Evolutionary conservation across 2,329 filamentous ascomycete species (phyloP).

Genomic region (Phaeosphaeriaceae sp.): DNA sequence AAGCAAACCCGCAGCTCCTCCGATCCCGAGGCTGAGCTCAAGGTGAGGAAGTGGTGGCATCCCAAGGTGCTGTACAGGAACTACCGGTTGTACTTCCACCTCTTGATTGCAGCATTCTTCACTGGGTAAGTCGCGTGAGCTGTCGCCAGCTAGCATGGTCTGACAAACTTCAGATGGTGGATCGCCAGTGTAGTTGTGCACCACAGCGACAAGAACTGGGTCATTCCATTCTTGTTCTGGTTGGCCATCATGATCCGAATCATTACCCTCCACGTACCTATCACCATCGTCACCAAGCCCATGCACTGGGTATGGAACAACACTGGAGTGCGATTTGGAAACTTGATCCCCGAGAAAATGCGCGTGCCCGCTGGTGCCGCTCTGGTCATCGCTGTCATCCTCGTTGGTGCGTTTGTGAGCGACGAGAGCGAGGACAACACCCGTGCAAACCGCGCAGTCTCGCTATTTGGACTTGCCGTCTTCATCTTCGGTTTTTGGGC

Average conservation of each 20-base stretch:
- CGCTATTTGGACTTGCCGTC: conserved; percentile 77
- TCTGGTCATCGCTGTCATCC: conserved; percentile 72
- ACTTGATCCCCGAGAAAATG: conserved; percentile 70
- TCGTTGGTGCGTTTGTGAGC: conserved; percentile 80
- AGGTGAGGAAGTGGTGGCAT: conserved; percentile 28
- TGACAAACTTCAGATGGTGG: conserved; percentile 67
- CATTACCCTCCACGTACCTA: conserved; percentile 75
- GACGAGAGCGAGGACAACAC: conserved; percentile 77
- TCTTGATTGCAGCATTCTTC: conserved; percentile 57
- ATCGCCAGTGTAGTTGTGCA: conserved; percentile 77
- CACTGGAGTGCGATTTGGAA: conserved; percentile 65
- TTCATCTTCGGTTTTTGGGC: conserved; percentile 71
- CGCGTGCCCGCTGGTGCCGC: conserved; percentile 69
- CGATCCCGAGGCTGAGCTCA: conserved; percentile 27
- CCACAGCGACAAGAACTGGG: conserved; percentile 76
- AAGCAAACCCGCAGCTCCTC: conserved; percentile 47
- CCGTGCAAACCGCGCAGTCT: conserved; percentile 78
- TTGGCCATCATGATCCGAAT: conserved; percentile 76
- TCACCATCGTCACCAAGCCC: conserved; percentile 69
- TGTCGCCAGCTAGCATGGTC: conserved; percentile 8
- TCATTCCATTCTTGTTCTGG: conserved; percentile 84
- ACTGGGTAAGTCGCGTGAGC: conserved; percentile 54
- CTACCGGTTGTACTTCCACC: conserved; percentile 51
- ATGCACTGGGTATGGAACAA: conserved; percentile 72
- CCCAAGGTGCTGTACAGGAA: conserved; percentile 38